phyloP scores from a whole-genome alignment of 371 early-diverging fungal genomes.

The Mucor lusitanicus region DNA sequence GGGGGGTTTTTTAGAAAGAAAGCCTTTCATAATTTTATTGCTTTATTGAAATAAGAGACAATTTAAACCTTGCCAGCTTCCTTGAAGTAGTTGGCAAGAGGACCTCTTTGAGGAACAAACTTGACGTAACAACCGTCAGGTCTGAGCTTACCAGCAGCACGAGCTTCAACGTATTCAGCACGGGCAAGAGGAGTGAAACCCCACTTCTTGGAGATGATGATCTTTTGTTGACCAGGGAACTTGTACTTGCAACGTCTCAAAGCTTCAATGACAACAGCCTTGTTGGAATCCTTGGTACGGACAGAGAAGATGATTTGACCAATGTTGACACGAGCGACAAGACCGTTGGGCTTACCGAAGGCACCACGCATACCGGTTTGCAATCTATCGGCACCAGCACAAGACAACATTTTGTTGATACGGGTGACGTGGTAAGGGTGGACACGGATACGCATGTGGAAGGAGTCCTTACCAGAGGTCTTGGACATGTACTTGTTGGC shows the following conservation, averaged over 20 bases:
- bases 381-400: constrained; percentile 99
- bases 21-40: no score
- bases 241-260: constrained; percentile 98
- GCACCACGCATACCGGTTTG: constrained; percentile 99
- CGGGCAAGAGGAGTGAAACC: constrained; percentile 99
- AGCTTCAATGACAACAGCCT: constrained; percentile 96
- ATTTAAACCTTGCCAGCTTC: constrained; percentile 38
- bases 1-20: no score
- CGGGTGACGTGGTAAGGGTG: no score
- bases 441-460: constrained; percentile 99
- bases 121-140: constrained; percentile 98
- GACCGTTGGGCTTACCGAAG: constrained; percentile 99
- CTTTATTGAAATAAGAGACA: no score
- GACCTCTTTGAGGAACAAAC: constrained; percentile 92
- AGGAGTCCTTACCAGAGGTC: constrained; percentile 98
- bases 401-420: constrained; percentile 99
- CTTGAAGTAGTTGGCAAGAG: constrained; percentile 68
- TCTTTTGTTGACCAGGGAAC: constrained; percentile 99
- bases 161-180: constrained; percentile 88
- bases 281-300: constrained; percentile 97
- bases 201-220: constrained; percentile 99
- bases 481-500: constrained; percentile 99
- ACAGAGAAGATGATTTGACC: constrained; percentile 98
- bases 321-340: constrained; percentile 99
- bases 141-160: constrained; percentile 81